Evolutionary conservation across 352 stramenopile genomes (phyloP).

Genomic region (Pythium brachiatum): DNA sequence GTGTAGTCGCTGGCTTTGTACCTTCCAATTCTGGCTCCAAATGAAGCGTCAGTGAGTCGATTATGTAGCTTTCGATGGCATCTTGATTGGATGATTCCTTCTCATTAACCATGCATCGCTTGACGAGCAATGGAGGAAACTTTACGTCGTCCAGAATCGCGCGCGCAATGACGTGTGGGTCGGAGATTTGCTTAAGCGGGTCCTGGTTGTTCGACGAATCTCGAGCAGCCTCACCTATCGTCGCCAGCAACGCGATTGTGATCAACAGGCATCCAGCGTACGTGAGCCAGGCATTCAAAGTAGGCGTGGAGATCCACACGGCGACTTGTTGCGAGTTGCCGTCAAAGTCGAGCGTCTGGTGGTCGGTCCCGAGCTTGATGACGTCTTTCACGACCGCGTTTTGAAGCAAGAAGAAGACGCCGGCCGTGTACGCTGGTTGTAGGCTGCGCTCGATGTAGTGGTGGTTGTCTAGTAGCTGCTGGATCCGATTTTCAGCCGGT

Average conservation of each 20-base stretch:
- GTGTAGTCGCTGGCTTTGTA: too few species aligned
- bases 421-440: constrained; percentile 11
- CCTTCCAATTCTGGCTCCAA: neutral
- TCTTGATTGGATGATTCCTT: neutral
- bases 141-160: constrained; percentile 13
- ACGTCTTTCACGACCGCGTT: constrained; percentile 7
- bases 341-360: constrained; percentile 1
- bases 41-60: neutral
- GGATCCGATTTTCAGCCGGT: constrained; percentile 9
- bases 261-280: constrained; percentile 3
- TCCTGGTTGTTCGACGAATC: neutral
- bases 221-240: too few species aligned
- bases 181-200: neutral
- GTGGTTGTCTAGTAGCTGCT: constrained; percentile 17
- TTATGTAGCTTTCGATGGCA: neutral
- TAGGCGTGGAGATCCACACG: constrained; percentile 8
- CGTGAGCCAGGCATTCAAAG: constrained; percentile 15
- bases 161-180: constrained; percentile 14
- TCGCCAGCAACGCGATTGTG: neutral
- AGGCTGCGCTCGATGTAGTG: constrained; percentile 17
- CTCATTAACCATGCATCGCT: constrained; percentile 1
- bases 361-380: neutral
- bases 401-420: constrained; percentile 14
- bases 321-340: constrained; percentile 8
- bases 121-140: constrained; percentile 12